These are phyloP conservation scores for Candida ponderosae DNA, from an alignment of 805 yeast species.

Conservation along the genomic window DNA sequence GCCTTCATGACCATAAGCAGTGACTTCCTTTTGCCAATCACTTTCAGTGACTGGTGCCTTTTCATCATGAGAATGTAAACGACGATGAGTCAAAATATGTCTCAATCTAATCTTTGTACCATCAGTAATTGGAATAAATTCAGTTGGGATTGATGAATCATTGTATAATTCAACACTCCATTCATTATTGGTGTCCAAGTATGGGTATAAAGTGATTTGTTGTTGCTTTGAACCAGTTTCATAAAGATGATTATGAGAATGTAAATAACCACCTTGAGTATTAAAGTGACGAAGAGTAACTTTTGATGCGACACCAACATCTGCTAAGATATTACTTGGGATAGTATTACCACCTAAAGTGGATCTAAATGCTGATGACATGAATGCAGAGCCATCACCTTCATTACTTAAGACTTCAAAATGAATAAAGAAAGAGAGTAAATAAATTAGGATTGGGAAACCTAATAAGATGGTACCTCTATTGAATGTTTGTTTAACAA, in stretches of 20 bases:
- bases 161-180: constrained; percentile 68
- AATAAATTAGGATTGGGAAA: constrained; percentile 49
- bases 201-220: constrained; percentile 76
- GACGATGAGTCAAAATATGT: constrained; percentile 49
- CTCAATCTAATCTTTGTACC: constrained; percentile 65
- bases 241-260: constrained; percentile 66
- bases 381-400: constrained; percentile 66
- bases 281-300: constrained; percentile 61
- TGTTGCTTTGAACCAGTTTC: constrained; percentile 82
- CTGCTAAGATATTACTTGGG: constrained; percentile 50
- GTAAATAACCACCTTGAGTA: constrained; percentile 75
- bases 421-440: constrained; percentile 55
- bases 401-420: constrained; percentile 48
- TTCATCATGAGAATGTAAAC: constrained; percentile 80
- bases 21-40: constrained; percentile 82
- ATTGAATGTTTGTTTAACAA: constrained; percentile 37
- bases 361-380: constrained; percentile 66
- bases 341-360: constrained; percentile 51
- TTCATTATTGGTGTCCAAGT: constrained; percentile 63
- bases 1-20: constrained; percentile 70
- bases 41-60: constrained; percentile 66
- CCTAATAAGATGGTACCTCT: constrained; percentile 51
- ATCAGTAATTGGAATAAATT: constrained; percentile 55
- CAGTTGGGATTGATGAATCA: constrained; percentile 44
- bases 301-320: constrained; percentile 66